Conservation (phyloP, 1,139 yeast species). For the Geotrichum restrictum region DNA sequence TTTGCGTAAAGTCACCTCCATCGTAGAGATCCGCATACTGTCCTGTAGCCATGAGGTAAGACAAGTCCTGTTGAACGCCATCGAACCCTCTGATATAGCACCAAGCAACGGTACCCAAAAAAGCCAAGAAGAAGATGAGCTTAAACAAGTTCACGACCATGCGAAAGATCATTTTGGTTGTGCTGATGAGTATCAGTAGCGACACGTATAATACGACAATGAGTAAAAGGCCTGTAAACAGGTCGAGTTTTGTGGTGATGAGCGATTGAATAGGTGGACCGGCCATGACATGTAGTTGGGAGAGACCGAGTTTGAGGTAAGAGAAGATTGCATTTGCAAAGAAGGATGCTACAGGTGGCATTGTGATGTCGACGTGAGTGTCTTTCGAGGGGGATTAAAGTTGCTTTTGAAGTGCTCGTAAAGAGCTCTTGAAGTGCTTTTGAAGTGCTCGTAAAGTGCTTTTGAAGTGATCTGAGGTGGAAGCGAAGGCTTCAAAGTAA, state of each 20-base stretch:
- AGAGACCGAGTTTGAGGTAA: conserved; percentile 7
- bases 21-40: conserved; percentile 15
- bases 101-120: conserved; percentile 27
- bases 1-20: conserved; percentile 12
- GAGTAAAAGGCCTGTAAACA: conserved; percentile 28
- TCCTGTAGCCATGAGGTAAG: conserved; percentile 14
- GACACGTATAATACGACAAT: conserved; percentile 33
- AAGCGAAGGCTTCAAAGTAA: conserved; percentile 1
- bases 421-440: no score
- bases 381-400: no score
- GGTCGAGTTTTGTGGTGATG: conserved; percentile 29
- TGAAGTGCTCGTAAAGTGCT: no score
- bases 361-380: conserved; percentile 6
- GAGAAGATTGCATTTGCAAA: conserved; percentile 2
- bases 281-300: conserved; percentile 17
- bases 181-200: conserved; percentile 31
- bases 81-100: conserved; percentile 30
- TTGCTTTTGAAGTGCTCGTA: conserved; percentile 8
- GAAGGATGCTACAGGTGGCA: conserved; percentile 13
- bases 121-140: conserved; percentile 24
- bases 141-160: conserved; percentile 29
- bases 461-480: background rate
- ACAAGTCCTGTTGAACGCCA: conserved; percentile 26
- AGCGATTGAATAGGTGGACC: conserved; percentile 24
- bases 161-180: conserved; percentile 33